Evolutionary conservation across 2,329 filamentous ascomycete genomes (phyloP), one percentile per base, ranked within the genome.

Genomic region (Penicillium sp.): DNA sequence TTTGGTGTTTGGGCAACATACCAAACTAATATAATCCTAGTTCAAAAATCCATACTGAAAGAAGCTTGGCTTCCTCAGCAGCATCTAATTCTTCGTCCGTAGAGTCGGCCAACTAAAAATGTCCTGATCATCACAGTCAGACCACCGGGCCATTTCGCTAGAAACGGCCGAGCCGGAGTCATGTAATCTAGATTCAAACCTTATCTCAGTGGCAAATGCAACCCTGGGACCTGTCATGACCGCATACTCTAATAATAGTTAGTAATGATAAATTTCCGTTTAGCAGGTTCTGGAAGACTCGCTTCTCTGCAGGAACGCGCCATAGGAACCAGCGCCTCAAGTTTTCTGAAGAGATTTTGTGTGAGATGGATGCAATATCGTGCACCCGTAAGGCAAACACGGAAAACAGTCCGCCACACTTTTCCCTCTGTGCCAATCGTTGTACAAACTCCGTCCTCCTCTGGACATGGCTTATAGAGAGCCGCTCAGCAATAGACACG

Each of bases 11-110:
- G 59, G 31, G 50, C 56, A 54, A 36, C 56, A 59, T 59, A 55
- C 52, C 13, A 40, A 58, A 33, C 50, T 66, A 63, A 64, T 67
- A 50, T 60, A 60, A 66, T 58, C 44, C 0, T 60, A 59, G 62
- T 66, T 24, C 16, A 60, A 56, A 56, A 43, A 14, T 47, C 37
- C 11, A 31, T 44, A 37, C 2, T 55, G 50, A 47, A 56, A 56
- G 44, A n/a, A 33, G 18, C n/a, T 19, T 44, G 27, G 19, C 50
- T 31, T 22, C 22, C 3, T 4, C 22, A 22, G 22, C 22, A 22
- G 22, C 22, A 22, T 22, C 2, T 4, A 22, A 22, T 22, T 22
- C 22, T 22, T 22, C 22, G 22, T 22, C 22, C 22, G 22, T 22
- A 22, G 22, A 22, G 22, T 22, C 22, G 18, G 22, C 11, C 18